A percentile compares a stretch with the other conserved stretches of the same genome.
These are phyloP conservation scores for Scheffersomyces illinoinensis DNA, from an alignment of 1,139 yeast genomes.

Conservation along the genomic window DNA sequence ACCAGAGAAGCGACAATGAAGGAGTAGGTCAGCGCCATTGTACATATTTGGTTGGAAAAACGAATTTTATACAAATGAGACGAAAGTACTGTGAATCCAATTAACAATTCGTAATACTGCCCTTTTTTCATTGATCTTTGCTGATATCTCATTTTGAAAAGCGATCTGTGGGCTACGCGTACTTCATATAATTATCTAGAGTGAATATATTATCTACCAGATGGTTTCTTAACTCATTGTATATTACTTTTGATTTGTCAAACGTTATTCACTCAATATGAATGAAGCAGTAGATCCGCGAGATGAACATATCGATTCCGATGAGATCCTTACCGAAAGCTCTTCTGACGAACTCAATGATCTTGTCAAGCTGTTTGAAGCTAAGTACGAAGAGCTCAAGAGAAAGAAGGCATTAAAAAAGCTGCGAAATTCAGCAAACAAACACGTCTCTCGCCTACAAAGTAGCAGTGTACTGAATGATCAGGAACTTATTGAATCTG, in stretches of 20 bases:
- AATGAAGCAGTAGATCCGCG: constrained; percentile 11
- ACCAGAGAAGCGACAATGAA: no score
- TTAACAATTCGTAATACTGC: no score
- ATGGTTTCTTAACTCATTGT: background rate
- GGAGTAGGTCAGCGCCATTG: background rate
- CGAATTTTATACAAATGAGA: background rate
- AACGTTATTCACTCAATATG: background rate
- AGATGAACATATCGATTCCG: constrained; percentile 9
- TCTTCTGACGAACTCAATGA: constrained; percentile 26
- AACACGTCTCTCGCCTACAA: background rate
- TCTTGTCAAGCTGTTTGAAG: constrained; percentile 22
- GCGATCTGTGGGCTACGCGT: background rate
- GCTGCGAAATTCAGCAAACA: constrained; percentile 1
- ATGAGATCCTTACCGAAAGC: constrained; percentile 22
- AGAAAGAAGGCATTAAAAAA: constrained; percentile 12
- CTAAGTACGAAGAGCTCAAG: constrained; percentile 16
- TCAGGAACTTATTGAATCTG: background rate
- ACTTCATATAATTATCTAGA: background rate
- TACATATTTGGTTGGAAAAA: background rate
- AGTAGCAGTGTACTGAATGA: background rate
- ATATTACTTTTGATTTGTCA: background rate
- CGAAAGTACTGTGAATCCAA: background rate
- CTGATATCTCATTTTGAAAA: background rate
- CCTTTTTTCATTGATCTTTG: background rate
- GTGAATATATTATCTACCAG: no score